Conservation (phyloP, 306 rosid species). For the Vachellia collinsii region DNA sequence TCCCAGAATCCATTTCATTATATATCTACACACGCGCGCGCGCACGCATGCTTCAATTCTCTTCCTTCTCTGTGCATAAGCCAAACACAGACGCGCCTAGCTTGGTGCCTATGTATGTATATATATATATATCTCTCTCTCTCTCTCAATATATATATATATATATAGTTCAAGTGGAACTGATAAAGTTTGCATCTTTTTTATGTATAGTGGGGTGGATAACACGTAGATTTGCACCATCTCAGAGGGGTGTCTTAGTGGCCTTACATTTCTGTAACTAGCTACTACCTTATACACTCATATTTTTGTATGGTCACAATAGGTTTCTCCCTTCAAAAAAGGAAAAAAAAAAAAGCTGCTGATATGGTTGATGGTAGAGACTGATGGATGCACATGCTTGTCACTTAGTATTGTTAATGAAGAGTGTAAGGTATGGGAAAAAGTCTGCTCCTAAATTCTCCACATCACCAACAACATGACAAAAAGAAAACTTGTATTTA, state of each 20-base stretch:
- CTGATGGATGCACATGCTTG: background rate
- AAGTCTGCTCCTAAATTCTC: background rate
- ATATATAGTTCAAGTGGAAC: slow-evolving; percentile 7
- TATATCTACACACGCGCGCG: background rate
- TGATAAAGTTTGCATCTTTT: background rate
- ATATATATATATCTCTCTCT: background rate
- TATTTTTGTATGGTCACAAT: background rate
- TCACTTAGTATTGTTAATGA: slow-evolving; percentile 2
- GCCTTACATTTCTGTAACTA: slow-evolving; percentile 15
- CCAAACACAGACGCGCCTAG: slow-evolving; percentile 11
- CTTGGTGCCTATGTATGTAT: background rate
- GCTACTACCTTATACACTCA: slow-evolving; percentile 27
- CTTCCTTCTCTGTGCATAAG: background rate
- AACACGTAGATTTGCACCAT: slow-evolving; percentile 51
- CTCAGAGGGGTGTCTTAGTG: background rate
- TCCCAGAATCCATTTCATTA: slow-evolving; percentile 17
- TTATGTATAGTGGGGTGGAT: slow-evolving; percentile 33
- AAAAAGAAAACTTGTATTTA: background rate
- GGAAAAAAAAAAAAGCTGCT: background rate
- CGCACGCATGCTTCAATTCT: slow-evolving; percentile 32
- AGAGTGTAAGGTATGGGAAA: background rate
- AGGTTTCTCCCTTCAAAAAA: background rate
- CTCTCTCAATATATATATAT: background rate
- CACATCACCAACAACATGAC: slow-evolving; percentile 14
- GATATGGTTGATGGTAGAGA: background rate